phyloP scores from a whole-genome alignment of 805 yeast species.

The Candida xyloterini region DNA sequence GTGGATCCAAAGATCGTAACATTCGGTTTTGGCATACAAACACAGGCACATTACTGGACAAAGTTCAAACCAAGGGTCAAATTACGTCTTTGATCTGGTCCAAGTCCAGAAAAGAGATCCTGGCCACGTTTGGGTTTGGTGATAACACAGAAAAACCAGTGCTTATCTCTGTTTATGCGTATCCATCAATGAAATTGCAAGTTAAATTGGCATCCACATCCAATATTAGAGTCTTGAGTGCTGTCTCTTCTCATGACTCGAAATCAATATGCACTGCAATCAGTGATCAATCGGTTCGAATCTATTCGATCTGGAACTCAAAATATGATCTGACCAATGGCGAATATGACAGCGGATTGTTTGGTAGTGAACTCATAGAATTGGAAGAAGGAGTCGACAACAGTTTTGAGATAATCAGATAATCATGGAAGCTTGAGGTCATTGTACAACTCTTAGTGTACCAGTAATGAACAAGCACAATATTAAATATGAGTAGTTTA shows the following conservation, averaged over 20 bases:
- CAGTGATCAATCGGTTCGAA: conserved; percentile 73
- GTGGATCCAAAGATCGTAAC: conserved; percentile 79
- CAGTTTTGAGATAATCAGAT: conserved; percentile 28
- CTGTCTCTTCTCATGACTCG: conserved; percentile 64
- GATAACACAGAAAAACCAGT: conserved; percentile 43
- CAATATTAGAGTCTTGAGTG: conserved; percentile 60
- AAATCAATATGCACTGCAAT: conserved; percentile 67
- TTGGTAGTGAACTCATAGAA: conserved; percentile 58
- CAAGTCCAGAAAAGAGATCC: conserved; percentile 54
- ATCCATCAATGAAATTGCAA: conserved; percentile 56
- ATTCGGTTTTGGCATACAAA: conserved; percentile 84
- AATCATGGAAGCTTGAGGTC: conserved; percentile 1
- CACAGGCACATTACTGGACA: conserved; percentile 66
- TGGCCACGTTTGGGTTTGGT: conserved; percentile 82
- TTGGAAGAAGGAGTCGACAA: conserved; percentile 51
- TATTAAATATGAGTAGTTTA: conserved; percentile 24
- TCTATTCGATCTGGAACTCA: conserved; percentile 69
- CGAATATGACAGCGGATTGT: conserved; percentile 38
- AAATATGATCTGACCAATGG: conserved; percentile 35
- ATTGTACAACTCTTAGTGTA: conserved; percentile 1
- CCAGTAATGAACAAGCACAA: conserved; percentile 7
- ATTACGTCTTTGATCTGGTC: conserved; percentile 83
- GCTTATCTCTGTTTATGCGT: conserved; percentile 59
- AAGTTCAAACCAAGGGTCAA: conserved; percentile 63
- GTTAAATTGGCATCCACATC: conserved; percentile 48